A percentile compares a stretch with the other conserved stretches of the same genome.
Evolutionary conservation across 2,329 filamentous ascomycete genomes (phyloP).

Genomic region (Ceratocystis alfenasii): DNA sequence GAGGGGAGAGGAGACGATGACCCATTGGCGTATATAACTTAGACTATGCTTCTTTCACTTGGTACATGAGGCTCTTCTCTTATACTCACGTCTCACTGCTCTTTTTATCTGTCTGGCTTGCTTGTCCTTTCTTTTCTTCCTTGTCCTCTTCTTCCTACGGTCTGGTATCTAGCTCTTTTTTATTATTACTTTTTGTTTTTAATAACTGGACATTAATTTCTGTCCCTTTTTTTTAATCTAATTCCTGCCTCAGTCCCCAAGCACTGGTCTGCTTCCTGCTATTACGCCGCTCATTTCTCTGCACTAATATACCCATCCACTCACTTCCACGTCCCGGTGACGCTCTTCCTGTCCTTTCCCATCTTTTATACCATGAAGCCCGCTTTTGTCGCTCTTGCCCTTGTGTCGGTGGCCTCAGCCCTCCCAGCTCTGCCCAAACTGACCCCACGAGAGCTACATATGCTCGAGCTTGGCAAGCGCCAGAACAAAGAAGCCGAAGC

Average conservation of each 20-base stretch:
- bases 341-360: conserved; percentile 4
- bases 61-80: neutral
- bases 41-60: neutral
- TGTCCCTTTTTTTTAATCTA: conserved; percentile 24
- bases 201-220: conserved; percentile 26
- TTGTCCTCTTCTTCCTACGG: conserved; percentile 21
- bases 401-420: conserved; percentile 38
- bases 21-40: no score
- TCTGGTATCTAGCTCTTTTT: conserved; percentile 23
- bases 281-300: conserved; percentile 25
- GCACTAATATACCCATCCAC: conserved; percentile 24
- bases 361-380: conserved; percentile 34
- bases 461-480: conserved; percentile 39
- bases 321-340: conserved; percentile 27
- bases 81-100: conserved; percentile 3
- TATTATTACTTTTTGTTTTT: conserved; percentile 24
- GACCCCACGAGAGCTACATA: conserved; percentile 34
- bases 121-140: conserved; percentile 22
- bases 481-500: conserved; percentile 39
- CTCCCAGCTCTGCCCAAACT: conserved; percentile 37
- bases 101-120: conserved; percentile 14
- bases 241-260: conserved; percentile 30
- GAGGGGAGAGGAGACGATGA: no score
- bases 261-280: conserved; percentile 41
- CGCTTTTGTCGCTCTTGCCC: conserved; percentile 32